A percentile compares a stretch with the other conserved stretches of the same genome.
These are phyloP conservation scores for Melanomma pulvis-pyrius DNA, from an alignment of 495 filamentous ascomycete species.

Conservation along the genomic window DNA sequence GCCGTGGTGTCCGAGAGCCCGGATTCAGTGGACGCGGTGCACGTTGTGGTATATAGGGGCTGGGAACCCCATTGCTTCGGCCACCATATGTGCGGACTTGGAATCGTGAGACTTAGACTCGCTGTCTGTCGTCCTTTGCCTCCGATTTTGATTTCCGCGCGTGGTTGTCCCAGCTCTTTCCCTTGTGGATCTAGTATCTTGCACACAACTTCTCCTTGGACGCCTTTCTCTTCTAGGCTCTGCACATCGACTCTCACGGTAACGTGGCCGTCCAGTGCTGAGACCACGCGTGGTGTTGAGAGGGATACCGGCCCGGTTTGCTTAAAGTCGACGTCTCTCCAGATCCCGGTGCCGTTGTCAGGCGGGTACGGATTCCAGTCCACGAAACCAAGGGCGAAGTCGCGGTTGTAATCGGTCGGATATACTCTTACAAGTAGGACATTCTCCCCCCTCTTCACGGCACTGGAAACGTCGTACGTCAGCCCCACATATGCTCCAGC, in stretches of 20 bases:
- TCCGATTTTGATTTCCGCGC: not conserved
- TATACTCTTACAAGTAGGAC: conserved; percentile 57
- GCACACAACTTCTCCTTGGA: conserved; percentile 48
- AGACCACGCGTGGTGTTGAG: conserved; percentile 54
- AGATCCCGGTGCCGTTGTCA: conserved; percentile 63
- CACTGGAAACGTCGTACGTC: conserved; percentile 56
- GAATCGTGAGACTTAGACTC: conserved; percentile 42
- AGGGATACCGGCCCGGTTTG: conserved; percentile 59
- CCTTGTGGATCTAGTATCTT: conserved; percentile 42
- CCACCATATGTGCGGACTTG: conserved; percentile 47
- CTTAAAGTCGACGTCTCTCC: conserved; percentile 63
- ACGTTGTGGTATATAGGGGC: conserved; percentile 42
- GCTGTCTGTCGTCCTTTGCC: conserved; percentile 4
- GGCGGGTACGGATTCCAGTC: conserved; percentile 69
- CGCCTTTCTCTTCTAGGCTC: conserved; percentile 52
- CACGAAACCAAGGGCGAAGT: conserved; percentile 63
- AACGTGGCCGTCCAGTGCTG: conserved; percentile 40
- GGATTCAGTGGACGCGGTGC: conserved; percentile 46
- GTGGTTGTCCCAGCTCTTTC: conserved; percentile 2
- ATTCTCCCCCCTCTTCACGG: conserved; percentile 48
- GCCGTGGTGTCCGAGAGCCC: conserved; percentile 51
- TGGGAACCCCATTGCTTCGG: conserved; percentile 27
- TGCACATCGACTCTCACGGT: conserved; percentile 52
- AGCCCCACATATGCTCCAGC: conserved; percentile 61
- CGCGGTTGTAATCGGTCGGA: conserved; percentile 61